Evolutionary conservation across 2,329 filamentous ascomycete species (phyloP).

Genomic region (Elsinoe perseae): DNA sequence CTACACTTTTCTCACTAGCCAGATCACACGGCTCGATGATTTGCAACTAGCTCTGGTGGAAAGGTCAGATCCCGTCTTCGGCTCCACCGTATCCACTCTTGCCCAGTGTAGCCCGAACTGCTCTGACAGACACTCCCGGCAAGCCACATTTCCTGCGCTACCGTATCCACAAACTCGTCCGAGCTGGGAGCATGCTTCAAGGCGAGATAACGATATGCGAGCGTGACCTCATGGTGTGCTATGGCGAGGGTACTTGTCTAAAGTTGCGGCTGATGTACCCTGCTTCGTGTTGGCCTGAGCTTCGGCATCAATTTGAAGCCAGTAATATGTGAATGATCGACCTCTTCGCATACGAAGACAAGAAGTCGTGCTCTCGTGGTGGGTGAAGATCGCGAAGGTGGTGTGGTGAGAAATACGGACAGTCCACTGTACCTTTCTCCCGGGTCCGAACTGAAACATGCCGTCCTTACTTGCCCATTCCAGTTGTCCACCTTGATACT

Average conservation of each 20-base stretch:
- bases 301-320: neutral
- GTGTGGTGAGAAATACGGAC: constrained; percentile 1
- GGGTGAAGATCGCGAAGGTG: neutral
- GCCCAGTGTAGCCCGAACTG: neutral
- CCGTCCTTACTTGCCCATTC: neutral
- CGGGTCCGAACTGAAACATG: neutral
- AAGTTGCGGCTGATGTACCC: neutral
- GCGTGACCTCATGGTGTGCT: neutral
- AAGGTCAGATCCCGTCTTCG: constrained; percentile 5
- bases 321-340: neutral
- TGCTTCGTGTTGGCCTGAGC: neutral
- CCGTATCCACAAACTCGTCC: neutral
- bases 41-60: constrained; percentile 9
- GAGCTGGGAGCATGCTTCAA: neutral
- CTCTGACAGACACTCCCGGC: constrained; percentile 8
- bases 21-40: constrained; percentile 13
- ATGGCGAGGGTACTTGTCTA: no score
- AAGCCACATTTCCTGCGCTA: constrained; percentile 7
- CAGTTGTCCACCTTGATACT: neutral
- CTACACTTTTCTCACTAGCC: constrained; percentile 1
- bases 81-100: constrained; percentile 9
- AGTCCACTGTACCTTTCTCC: neutral
- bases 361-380: neutral
- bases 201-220: constrained; percentile 9
- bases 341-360: neutral